These are phyloP conservation scores for Bigelowiella natans DNA, from an alignment of 78 protist genomes.

Conservation along the genomic window DNA sequence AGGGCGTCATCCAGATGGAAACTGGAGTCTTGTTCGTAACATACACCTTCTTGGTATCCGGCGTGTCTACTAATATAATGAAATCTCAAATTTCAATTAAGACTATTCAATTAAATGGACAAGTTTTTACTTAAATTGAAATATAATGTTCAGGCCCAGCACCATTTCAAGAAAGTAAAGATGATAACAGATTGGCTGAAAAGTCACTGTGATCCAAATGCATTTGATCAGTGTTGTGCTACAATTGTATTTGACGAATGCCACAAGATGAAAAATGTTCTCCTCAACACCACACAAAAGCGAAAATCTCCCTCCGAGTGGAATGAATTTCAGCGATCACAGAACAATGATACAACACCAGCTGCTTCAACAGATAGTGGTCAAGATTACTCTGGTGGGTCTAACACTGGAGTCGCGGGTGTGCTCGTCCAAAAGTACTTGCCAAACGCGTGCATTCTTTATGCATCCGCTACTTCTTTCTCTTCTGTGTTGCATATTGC, in stretches of 20 bases:
- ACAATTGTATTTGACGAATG: not conserved
- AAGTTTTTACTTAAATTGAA: not conserved
- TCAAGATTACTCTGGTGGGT: too few species aligned
- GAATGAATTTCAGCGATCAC: too few species aligned
- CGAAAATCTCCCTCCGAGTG: too few species aligned
- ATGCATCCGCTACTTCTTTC: not conserved
- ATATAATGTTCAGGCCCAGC: too few species aligned
- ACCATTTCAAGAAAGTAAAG: too few species aligned
- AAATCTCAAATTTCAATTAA: not conserved
- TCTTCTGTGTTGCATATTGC: not conserved
- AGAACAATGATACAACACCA: too few species aligned
- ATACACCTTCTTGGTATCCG: not conserved
- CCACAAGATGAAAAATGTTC: not conserved
- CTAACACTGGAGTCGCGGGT: not conserved
- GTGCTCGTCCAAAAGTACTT: not conserved
- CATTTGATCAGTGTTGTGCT: not conserved
- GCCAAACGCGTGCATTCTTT: not conserved
- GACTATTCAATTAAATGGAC: not conserved
- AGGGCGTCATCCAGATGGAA: not conserved
- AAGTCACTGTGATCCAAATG: too few species aligned
- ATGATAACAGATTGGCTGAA: too few species aligned
- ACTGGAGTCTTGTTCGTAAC: not conserved
- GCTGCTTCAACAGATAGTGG: too few species aligned
- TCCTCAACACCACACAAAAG: too few species aligned
- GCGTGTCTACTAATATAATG: not conserved